A percentile compares a stretch with the other conserved stretches of the same genome.
phyloP scores from a whole-genome alignment of 1,139 yeast species.

The Scheffersomyces lignicola region DNA sequence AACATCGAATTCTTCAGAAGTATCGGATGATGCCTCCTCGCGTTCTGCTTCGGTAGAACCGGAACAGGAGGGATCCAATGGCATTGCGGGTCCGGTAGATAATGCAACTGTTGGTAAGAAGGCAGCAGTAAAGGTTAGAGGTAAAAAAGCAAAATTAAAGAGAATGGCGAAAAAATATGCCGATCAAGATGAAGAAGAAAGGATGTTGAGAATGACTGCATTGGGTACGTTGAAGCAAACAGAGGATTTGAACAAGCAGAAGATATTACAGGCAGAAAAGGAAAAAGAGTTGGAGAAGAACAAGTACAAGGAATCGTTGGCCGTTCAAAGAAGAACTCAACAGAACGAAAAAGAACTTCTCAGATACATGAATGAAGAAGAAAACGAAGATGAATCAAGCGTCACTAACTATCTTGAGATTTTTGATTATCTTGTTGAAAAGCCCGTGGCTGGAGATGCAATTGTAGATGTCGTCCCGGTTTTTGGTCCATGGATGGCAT shows the following conservation, averaged over 20 bases:
- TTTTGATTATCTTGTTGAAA: conserved; percentile 40
- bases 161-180: conserved; percentile 82
- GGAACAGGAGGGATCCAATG: conserved; percentile 4
- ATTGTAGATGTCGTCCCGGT: conserved; percentile 71
- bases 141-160: conserved; percentile 80
- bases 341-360: conserved; percentile 53
- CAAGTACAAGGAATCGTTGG: conserved; percentile 22
- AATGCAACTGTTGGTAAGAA: conserved; percentile 16
- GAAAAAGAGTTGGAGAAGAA: conserved; percentile 28
- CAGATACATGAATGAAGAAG: conserved; percentile 41
- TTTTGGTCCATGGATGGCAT: conserved; percentile 90
- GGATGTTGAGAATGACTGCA: conserved; percentile 68
- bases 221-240: conserved; percentile 80
- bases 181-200: conserved; percentile 90
- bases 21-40: not conserved
- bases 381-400: conserved; percentile 35
- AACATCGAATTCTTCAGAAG: too few species aligned
- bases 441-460: conserved; percentile 45
- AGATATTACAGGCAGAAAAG: conserved; percentile 24
- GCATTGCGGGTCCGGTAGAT: conserved; percentile 7
- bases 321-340: conserved; percentile 38
- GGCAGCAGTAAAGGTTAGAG: conserved; percentile 54
- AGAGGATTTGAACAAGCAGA: conserved; percentile 36
- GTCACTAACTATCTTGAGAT: conserved; percentile 36
- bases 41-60: conserved; percentile 3